Percentiles rank a stretch among this genome's conserved stretches.
Conservation (phyloP, 2,329 filamentous ascomycete genomes). For the Penicillium sclerotiorum region DNA sequence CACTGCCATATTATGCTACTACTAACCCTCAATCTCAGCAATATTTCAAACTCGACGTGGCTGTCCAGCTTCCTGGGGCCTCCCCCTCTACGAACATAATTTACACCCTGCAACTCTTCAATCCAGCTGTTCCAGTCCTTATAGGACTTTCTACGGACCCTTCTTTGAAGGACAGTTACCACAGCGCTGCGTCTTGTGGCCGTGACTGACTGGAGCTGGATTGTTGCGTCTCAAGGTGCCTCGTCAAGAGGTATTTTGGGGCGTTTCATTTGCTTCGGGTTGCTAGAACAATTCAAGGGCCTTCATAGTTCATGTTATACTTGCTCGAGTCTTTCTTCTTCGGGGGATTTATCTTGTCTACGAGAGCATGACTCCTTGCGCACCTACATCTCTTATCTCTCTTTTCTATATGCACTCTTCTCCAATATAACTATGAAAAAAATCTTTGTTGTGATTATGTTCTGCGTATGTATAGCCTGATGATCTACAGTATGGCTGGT, state of each 20-base stretch:
- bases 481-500: no score
- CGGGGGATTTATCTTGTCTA: slow-evolving; percentile 22
- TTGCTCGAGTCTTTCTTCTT: slow-evolving; percentile 30
- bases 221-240: slow-evolving; percentile 26
- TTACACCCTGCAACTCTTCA: slow-evolving; percentile 31
- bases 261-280: slow-evolving; percentile 22
- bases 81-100: no score
- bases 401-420: neutral
- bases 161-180: slow-evolving; percentile 40
- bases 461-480: no score
- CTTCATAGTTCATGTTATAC: slow-evolving; percentile 51
- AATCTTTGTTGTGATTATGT: neutral
- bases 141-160: slow-evolving; percentile 31
- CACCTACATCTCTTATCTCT: slow-evolving; percentile 37
- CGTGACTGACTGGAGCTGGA: slow-evolving; percentile 46
- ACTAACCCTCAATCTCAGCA: no score
- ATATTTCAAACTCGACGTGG: no score
- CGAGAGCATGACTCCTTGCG: slow-evolving; percentile 53
- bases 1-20: no score
- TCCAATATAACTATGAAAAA: neutral
- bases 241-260: slow-evolving; percentile 14
- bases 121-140: slow-evolving; percentile 39
- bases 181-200: slow-evolving; percentile 46
- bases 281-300: slow-evolving; percentile 46
- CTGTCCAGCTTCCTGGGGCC: no score